phyloP scores from a whole-genome alignment of 2,329 filamentous ascomycete species.

The Didymella glomerata region DNA sequence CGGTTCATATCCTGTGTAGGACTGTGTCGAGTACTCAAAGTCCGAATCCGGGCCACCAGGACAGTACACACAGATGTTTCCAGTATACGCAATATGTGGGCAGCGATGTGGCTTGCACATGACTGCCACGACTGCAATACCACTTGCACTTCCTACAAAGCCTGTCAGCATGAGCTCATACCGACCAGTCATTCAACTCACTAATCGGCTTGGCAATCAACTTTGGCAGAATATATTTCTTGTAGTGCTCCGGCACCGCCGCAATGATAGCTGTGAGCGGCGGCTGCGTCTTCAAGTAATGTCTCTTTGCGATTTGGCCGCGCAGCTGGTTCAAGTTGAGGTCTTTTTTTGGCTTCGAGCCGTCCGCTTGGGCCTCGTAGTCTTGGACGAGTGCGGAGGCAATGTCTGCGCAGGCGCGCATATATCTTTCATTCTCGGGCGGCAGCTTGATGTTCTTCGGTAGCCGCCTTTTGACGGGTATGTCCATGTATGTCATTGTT shows the following conservation, averaged over 20 bases:
- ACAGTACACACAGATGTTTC: conserved; percentile 99
- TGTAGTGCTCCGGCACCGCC: conserved; percentile 98
- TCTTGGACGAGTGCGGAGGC: conserved; percentile 94
- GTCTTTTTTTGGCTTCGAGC: conserved; percentile 77
- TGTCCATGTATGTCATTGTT: conserved; percentile 67
- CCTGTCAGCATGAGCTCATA: conserved; percentile 10
- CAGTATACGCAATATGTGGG: conserved; percentile 97
- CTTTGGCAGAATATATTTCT: conserved; percentile 97
- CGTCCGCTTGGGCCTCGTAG: conserved; percentile 81
- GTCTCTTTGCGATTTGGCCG: conserved; percentile 89
- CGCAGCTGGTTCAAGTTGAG: conserved; percentile 92
- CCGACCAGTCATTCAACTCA: conserved; percentile 53
- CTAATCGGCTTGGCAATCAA: conserved; percentile 96
- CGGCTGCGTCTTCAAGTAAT: conserved; percentile 85
- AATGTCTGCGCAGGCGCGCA: conserved; percentile 94
- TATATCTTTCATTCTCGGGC: conserved; percentile 92
- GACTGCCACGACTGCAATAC: conserved; percentile 96
- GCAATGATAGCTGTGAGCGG: conserved; percentile 97
- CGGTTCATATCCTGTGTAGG: conserved; percentile 97
- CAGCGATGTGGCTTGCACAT: conserved; percentile 99
- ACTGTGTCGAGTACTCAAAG: conserved; percentile 99
- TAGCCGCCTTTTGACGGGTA: conserved; percentile 59
- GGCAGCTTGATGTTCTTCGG: conserved; percentile 79
- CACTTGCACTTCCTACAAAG: conserved; percentile 82
- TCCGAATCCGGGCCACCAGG: conserved; percentile 97